Conservation (phyloP, 1,284 basidiomycete species). For the Ceratobasidium sp. region DNA sequence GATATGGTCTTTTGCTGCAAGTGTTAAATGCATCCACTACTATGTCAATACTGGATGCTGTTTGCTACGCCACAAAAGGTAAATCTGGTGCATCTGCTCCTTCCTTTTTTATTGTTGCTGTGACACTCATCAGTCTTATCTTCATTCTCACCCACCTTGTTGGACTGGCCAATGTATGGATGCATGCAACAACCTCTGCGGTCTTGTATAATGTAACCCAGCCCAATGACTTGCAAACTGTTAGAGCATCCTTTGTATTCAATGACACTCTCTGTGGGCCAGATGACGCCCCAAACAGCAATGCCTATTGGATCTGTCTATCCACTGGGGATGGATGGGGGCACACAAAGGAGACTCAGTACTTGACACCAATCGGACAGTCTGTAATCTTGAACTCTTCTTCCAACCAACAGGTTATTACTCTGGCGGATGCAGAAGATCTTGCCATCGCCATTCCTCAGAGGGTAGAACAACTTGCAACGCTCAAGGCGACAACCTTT, state of each 20-base stretch:
- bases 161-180: background rate
- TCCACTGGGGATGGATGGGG: constrained; percentile 60
- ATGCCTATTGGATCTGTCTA: background rate
- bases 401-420: background rate
- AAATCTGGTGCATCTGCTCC: background rate
- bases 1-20: background rate
- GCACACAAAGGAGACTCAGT: background rate
- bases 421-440: background rate
- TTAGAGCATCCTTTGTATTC: too few species aligned
- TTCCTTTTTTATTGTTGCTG: background rate
- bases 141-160: background rate
- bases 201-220: background rate
- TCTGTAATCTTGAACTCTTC: too few species aligned
- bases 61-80: background rate
- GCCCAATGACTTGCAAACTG: too few species aligned
- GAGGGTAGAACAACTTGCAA: background rate
- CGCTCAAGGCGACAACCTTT: background rate
- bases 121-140: background rate
- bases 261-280: too few species aligned
- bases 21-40: constrained; percentile 1
- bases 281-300: too few species aligned
- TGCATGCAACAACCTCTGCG: background rate
- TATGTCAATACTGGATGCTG: background rate
- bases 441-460: background rate
- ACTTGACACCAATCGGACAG: background rate